These are phyloP conservation scores for Pichia cactophila DNA, from an alignment of 1,139 yeast species.

Conservation along the genomic window DNA sequence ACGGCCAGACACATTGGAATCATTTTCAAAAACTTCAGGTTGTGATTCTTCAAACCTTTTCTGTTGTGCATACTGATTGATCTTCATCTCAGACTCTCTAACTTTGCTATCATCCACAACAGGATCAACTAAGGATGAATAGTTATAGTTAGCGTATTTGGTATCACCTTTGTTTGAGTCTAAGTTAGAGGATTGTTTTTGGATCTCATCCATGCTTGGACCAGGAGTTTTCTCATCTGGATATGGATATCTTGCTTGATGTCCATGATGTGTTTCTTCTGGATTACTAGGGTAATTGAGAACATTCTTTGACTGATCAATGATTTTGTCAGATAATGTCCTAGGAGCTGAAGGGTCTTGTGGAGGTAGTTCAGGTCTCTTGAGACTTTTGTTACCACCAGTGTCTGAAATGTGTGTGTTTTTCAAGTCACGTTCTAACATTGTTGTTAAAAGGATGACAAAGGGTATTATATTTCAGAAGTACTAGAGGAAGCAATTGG, in stretches of 20 bases:
- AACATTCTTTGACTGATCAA: constrained; percentile 5
- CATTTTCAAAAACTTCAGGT: not conserved
- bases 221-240: not conserved
- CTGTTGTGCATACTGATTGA: constrained; percentile 1
- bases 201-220: not conserved
- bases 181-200: not conserved
- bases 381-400: not conserved
- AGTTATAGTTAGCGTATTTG: constrained; percentile 14
- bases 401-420: not conserved
- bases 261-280: not conserved
- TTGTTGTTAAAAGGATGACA: not conserved
- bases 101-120: constrained; percentile 16
- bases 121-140: constrained; percentile 23
- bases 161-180: not conserved
- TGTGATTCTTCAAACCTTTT: not conserved
- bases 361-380: not conserved
- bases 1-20: not conserved
- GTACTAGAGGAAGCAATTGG: no score
- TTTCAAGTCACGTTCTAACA: constrained; percentile 4
- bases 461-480: no score
- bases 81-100: constrained; percentile 7
- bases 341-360: not conserved
- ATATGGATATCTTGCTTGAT: not conserved
- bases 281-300: not conserved
- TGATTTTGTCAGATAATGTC: not conserved